Base-by-base conservation (phyloP, 108 stramenopile genomes). In the Stephanodiscus minutulus region DNA sequence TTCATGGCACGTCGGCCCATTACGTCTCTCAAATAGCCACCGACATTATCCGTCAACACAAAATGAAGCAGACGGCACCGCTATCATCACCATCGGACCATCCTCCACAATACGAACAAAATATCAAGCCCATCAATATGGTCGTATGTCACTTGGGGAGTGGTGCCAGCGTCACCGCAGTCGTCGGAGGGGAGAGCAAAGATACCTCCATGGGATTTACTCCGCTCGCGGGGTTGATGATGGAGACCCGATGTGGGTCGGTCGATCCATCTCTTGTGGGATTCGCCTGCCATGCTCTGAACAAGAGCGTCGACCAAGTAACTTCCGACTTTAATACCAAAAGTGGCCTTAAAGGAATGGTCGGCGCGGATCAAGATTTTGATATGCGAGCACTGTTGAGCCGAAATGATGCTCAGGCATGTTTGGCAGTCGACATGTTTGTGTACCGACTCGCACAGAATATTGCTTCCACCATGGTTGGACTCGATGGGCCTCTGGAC, bases 161-260 rank as follows among this genome's bases (percentile, higher is more conserved):
- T 56, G 86, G 86, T 10, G 80, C 81, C 3, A 69, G 66, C 13
- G 71, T 84, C 46, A 73, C 76, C 11, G 68, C 73, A 43, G 70
- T 87, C 25, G 35, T 37, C 1, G 61, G 72, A 49, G 82, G 80
- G 9, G 46, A 73, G 35, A 68, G 61, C 12, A 57, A 76, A 7
- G 86, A 87, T 58, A 87, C 86, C 6, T 66, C 77, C 47, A 87
- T 87, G 86, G 86, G 83, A 28, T 67, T 87, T 41, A 79, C 83
- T 20, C 83, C 87, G 2, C 58, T 78, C 17, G 66, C 61, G 35
- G 84, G 83, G 7, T 50, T 87, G 17, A 77, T 84, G 57, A 87
- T 87, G 87, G 78, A 76, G 2, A 87, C 87, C 21, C 76, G 87
- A 41, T 68, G 70, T 66, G 87, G 87, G 0, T 68, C 68, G 21